Evolutionary conservation across 2,329 filamentous ascomycete genomes (phyloP).

Genomic region (Botrytis sinoallii): DNA sequence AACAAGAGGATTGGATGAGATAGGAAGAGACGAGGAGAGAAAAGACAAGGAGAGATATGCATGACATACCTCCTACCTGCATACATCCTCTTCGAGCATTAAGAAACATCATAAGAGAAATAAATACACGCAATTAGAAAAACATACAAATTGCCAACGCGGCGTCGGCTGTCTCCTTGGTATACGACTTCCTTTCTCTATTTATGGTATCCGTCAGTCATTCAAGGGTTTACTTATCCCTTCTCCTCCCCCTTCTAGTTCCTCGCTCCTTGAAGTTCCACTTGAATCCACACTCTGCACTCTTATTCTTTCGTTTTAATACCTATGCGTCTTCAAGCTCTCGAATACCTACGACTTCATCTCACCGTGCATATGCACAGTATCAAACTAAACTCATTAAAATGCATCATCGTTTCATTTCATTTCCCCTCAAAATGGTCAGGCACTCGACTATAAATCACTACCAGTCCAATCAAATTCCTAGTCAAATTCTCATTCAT

Average conservation of each 20-base stretch:
- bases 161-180: not conserved
- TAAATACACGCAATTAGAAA: not conserved
- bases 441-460: not conserved
- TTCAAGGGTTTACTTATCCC: not conserved
- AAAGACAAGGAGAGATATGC: not conserved
- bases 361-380: not conserved
- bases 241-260: not conserved
- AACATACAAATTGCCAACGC: not conserved
- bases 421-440: slow-evolving; percentile 61
- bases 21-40: not conserved
- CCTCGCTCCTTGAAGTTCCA: not conserved
- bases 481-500: not conserved
- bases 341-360: not conserved
- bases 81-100: not conserved
- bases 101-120: not conserved
- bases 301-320: not conserved
- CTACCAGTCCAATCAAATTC: not conserved
- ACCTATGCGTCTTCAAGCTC: not conserved
- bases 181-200: not conserved
- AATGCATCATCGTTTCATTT: slow-evolving; percentile 67
- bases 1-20: not conserved
- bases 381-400: not conserved
- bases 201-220: not conserved
- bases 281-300: not conserved
- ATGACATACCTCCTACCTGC: not conserved